phyloP scores from a whole-genome alignment of 768 basidiomycete species.

The Leucosporidium scottii region DNA sequence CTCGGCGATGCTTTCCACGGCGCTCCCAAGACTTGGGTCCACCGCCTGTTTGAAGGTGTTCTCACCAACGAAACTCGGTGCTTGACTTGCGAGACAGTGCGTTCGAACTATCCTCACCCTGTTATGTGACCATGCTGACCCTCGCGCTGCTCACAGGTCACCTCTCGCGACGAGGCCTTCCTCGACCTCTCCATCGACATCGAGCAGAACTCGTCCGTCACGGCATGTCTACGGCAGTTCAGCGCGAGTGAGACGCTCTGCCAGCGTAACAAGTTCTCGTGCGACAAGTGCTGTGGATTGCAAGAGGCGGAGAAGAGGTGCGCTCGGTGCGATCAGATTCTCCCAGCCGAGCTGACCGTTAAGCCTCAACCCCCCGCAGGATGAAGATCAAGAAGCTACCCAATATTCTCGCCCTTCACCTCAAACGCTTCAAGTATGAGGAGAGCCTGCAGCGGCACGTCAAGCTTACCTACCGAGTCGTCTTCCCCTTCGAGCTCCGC shows the following conservation, averaged over 20 bases:
- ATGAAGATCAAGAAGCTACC: conserved; percentile 99
- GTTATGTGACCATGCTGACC: background rate
- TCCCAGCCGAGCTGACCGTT: background rate
- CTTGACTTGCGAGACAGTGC: conserved; percentile 91
- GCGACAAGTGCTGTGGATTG: conserved; percentile 90
- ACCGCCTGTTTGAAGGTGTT: conserved; percentile 84
- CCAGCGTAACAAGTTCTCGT: conserved; percentile 96
- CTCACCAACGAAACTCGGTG: conserved; percentile 97
- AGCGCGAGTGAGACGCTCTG: conserved; percentile 98
- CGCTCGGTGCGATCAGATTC: background rate
- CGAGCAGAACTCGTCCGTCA: conserved; percentile 93
- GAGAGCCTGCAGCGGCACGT: conserved; percentile 83
- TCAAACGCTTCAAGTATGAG: conserved; percentile 98
- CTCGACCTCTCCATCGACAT: conserved; percentile 99
- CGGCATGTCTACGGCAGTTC: conserved; percentile 90
- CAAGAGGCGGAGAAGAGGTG: conserved; percentile 98
- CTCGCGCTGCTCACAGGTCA: conserved; percentile 52
- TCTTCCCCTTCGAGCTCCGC: conserved; percentile 88
- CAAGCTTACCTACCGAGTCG: conserved; percentile 93
- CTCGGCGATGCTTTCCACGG: conserved; percentile 39
- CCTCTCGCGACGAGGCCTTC: conserved; percentile 90
- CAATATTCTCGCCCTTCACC: conserved; percentile 86
- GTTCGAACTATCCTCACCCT: conserved; percentile 35
- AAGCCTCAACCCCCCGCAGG: conserved; percentile 46
- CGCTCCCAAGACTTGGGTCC: conserved; percentile 62